Base-by-base conservation (phyloP, 306 rosid genomes). In the Cicer pinnatifidum region DNA sequence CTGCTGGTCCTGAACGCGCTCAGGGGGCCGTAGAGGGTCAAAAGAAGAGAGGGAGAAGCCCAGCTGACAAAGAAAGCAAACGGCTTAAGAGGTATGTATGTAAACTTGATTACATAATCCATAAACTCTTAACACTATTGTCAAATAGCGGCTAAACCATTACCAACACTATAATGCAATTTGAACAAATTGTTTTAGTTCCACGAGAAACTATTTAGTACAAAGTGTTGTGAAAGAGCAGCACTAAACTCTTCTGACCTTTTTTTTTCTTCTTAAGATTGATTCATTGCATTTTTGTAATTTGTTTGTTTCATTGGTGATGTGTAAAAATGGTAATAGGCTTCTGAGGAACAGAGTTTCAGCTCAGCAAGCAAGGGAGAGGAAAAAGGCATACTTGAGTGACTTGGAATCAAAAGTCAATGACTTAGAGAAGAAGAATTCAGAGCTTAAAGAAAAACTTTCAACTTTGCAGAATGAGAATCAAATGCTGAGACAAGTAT, bases 291-390 rank as follows among this genome's bases (percentile, higher is more conserved):
- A 48, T 63, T 59, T 82, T 80, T 81, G 57, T 81, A 72, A 56
- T 76, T 66, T 63, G 35, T 61, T 54, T 38, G 53, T 52, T 51
- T 78, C 6, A 35, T 45, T 63, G 60, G 11, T 23, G 43, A 46
- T 12, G 38, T 82, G 38, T 44, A 45, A 59, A 67, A 71, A 64
- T 63, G 80, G 45, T 9, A 75, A 67, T 61, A 94, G 99, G 85
- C 78, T 94, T 74, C 81, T 94, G 68, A 89, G 99, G 88, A 94
- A 94, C 73, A 85, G 97, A 86, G 99, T 94, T 67, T 94, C 99
- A 19, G 97, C 99, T 58, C 99, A 94, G 73, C 99, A 88, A 83
- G 99, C 99, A 71, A 89, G 99, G 85, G 99, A 94, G 82, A 91
- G 96, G 78, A 94, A 91, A 82, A 94, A 94, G 84, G 97, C 90